Conservation (phyloP, 1,284 basidiomycete genomes). For the Golubevia pallescens region DNA sequence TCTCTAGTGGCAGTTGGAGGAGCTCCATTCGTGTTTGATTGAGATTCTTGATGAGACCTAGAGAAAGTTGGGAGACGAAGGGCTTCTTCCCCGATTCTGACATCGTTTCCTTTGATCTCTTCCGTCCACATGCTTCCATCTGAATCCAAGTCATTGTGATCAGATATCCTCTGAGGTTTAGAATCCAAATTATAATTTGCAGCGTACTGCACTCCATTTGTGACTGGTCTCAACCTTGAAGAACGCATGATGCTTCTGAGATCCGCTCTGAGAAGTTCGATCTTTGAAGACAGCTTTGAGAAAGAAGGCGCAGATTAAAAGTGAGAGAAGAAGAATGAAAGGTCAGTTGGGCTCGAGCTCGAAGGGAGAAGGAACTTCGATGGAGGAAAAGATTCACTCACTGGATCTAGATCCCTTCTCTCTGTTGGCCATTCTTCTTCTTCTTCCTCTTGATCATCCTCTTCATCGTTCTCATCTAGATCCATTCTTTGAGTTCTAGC, state of each 20-base stretch:
- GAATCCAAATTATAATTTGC: conserved; percentile 54
- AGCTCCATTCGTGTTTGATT: conserved; percentile 4
- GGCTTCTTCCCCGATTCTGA: conserved; percentile 52
- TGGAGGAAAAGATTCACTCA: conserved; percentile 2
- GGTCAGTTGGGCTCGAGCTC: no score
- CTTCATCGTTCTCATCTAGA: background rate
- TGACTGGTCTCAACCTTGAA: conserved; percentile 55
- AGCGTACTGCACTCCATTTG: conserved; percentile 49
- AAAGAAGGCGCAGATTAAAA: conserved; percentile 3
- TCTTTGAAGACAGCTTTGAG: conserved; percentile 21
- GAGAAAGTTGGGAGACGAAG: conserved; percentile 50
- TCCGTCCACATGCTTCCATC: conserved; percentile 40
- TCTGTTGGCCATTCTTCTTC: background rate
- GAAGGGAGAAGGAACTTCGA: no score
- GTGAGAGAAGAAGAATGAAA: background rate
- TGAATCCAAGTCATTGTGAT: conserved; percentile 56
- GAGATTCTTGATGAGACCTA: conserved; percentile 19
- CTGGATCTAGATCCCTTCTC: conserved; percentile 8
- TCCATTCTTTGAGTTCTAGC: background rate
- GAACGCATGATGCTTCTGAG: conserved; percentile 60
- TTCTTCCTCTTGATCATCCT: conserved; percentile 8
- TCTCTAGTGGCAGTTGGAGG: background rate
- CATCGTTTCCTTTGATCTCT: conserved; percentile 21
- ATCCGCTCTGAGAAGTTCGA: conserved; percentile 53
- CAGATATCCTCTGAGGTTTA: conserved; percentile 41